These are phyloP conservation scores for Persicaria maculosa DNA, from an alignment of 148 eudicot species.

Conservation along the genomic window DNA sequence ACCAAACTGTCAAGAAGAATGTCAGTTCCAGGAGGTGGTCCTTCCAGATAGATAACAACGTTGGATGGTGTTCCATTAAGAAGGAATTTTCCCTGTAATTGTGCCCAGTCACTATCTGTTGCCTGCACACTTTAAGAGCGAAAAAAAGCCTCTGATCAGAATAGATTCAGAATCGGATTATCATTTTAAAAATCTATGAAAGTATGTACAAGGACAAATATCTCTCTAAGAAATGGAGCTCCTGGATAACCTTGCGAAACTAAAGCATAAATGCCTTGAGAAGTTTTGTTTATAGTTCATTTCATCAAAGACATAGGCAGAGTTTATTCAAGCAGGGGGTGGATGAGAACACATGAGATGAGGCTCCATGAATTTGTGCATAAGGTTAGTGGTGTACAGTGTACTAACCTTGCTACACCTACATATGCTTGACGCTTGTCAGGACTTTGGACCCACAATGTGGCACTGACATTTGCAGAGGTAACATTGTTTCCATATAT, in stretches of 20 bases:
- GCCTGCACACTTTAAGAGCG: slow-evolving; percentile 54
- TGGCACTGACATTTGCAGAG: slow-evolving; percentile 50
- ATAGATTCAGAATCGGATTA: neutral
- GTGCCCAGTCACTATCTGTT: slow-evolving; percentile 82
- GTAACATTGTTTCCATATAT: slow-evolving; percentile 68
- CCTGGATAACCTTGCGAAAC: no score
- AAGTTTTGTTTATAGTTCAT: neutral
- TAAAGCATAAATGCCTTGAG: neutral
- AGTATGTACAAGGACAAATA: neutral
- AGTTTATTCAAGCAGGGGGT: neutral
- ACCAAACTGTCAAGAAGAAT: slow-evolving; percentile 68
- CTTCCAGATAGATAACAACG: slow-evolving; percentile 74
- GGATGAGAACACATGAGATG: neutral
- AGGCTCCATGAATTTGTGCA: neutral
- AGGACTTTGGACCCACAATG: slow-evolving; percentile 70
- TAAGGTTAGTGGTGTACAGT: neutral
- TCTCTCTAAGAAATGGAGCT: neutral
- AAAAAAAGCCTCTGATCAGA: neutral
- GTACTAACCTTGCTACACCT: slow-evolving; percentile 59
- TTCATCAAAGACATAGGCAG: neutral
- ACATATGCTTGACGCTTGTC: slow-evolving; percentile 77
- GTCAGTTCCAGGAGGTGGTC: slow-evolving; percentile 89
- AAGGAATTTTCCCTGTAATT: slow-evolving; percentile 77
- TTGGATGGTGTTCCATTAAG: slow-evolving; percentile 66
- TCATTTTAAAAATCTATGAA: neutral